Evolutionary conservation across 2,329 filamentous ascomycete species (phyloP).

Genomic region (Talaromyces sp.): DNA sequence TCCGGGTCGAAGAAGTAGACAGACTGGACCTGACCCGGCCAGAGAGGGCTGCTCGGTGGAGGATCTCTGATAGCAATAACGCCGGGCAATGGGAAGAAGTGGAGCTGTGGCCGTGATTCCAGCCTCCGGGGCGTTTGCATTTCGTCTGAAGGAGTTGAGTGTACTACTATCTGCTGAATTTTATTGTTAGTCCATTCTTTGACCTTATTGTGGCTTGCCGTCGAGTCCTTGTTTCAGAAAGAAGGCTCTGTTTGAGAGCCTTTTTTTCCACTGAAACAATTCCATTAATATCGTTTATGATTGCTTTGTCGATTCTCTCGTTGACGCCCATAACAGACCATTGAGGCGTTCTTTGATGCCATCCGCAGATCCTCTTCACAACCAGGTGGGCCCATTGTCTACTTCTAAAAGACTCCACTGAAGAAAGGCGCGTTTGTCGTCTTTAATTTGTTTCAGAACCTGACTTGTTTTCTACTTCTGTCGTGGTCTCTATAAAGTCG

Average conservation of each 20-base stretch:
- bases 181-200: background rate
- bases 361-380: background rate
- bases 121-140: background rate
- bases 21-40: conserved; percentile 65
- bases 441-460: background rate
- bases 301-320: background rate
- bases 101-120: conserved; percentile 59
- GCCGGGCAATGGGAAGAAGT: conserved; percentile 57
- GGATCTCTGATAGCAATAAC: conserved; percentile 46
- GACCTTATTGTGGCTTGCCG: background rate
- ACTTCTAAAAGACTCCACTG: background rate
- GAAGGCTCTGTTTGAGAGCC: background rate
- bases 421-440: background rate
- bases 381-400: background rate
- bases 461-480: background rate
- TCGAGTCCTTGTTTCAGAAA: background rate
- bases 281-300: background rate
- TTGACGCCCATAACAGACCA: background rate
- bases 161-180: background rate
- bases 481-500: background rate
- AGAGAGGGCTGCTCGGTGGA: conserved; percentile 56
- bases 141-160: background rate
- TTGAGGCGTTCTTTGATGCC: background rate
- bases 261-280: background rate
- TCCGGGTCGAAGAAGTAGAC: conserved; percentile 74